phyloP scores from a whole-genome alignment of 2,329 filamentous ascomycete species.

The Ambrosiella xylebori region DNA sequence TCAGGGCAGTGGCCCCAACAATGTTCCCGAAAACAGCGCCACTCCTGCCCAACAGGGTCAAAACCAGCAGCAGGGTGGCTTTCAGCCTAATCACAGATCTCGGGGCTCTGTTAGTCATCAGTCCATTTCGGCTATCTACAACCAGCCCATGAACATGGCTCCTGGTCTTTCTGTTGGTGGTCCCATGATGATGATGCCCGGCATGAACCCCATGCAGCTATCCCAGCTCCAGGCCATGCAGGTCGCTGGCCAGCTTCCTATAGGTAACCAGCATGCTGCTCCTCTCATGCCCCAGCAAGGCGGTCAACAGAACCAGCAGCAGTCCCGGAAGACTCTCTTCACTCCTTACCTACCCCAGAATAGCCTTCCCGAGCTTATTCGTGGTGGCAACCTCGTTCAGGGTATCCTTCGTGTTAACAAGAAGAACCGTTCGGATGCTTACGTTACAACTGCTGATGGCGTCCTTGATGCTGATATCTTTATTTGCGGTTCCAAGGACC shows the following conservation, averaged over 20 bases:
- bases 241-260: conserved; percentile 60
- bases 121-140: conserved; percentile 73
- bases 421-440: conserved; percentile 97
- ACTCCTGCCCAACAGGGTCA: background rate
- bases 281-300: conserved; percentile 46
- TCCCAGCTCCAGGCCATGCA: conserved; percentile 85
- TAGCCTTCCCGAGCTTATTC: conserved; percentile 74
- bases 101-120: conserved; percentile 57
- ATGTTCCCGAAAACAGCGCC: background rate
- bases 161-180: conserved; percentile 63
- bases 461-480: conserved; percentile 93
- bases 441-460: conserved; percentile 80
- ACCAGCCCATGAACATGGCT: conserved; percentile 73
- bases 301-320: conserved; percentile 43
- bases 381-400: conserved; percentile 84
- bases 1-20: conserved; percentile 41
- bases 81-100: conserved; percentile 81
- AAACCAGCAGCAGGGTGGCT: conserved; percentile 36
- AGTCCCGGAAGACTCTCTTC: conserved; percentile 97
- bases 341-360: conserved; percentile 95
- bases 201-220: conserved; percentile 73
- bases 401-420: conserved; percentile 97
- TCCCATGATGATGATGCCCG: conserved; percentile 55
- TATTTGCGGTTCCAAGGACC: conserved; percentile 97
- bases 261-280: conserved; percentile 18